Percentiles rank a stretch among this genome's conserved stretches.
These are phyloP conservation scores for Aspergillus pseudoterreus DNA, from an alignment of 2,329 filamentous ascomycete genomes.

Conservation along the genomic window DNA sequence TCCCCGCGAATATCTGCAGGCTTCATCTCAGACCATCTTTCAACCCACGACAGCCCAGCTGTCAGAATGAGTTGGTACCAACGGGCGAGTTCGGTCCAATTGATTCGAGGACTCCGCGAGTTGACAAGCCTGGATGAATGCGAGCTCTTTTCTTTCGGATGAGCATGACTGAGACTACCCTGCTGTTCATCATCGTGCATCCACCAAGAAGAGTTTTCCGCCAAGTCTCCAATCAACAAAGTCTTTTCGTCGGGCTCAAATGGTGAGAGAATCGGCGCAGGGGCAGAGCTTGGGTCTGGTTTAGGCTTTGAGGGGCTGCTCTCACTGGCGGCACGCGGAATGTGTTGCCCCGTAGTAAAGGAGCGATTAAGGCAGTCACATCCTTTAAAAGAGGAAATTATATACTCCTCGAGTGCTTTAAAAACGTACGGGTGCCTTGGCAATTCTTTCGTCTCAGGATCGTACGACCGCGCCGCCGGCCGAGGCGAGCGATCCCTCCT, in stretches of 20 bases:
- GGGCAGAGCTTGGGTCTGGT: constrained; percentile 26
- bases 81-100: constrained; percentile 66
- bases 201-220: constrained; percentile 82
- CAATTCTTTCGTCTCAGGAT: constrained; percentile 36
- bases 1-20: constrained; percentile 27
- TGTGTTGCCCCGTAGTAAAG: constrained; percentile 57
- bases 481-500: constrained; percentile 18
- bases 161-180: constrained; percentile 24
- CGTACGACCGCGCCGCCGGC: constrained; percentile 15
- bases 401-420: constrained; percentile 71
- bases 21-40: constrained; percentile 55
- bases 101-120: constrained; percentile 63
- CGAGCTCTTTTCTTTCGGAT: constrained; percentile 32
- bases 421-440: constrained; percentile 58
- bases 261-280: constrained; percentile 37
- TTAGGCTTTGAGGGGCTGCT: constrained; percentile 35
- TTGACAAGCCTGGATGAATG: constrained; percentile 43
- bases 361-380: constrained; percentile 72
- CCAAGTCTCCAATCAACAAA: constrained; percentile 68
- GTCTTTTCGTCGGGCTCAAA: constrained; percentile 71
- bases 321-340: constrained; percentile 43
- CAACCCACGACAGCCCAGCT: constrained; percentile 64
- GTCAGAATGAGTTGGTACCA: constrained; percentile 73
- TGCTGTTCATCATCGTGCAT: constrained; percentile 54
- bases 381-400: constrained; percentile 64